Evolutionary conservation across 2,329 filamentous ascomycete genomes (phyloP), one percentile per base, ranked within the genome.

Genomic region (Fusarium sp.): DNA sequence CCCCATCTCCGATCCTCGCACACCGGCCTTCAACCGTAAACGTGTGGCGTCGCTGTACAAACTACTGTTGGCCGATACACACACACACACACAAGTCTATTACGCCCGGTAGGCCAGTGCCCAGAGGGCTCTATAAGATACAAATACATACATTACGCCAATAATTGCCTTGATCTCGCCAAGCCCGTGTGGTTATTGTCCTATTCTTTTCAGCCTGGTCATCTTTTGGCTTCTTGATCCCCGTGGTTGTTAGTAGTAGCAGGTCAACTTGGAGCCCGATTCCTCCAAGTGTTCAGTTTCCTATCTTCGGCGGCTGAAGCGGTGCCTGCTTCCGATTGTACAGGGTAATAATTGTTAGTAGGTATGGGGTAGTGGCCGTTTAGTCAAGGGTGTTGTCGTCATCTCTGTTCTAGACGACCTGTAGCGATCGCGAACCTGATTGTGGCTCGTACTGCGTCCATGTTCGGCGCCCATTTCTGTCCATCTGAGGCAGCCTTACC

Each of bases 391-490:
- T 44, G 22, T 44, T 44, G 10, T 31, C 24, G 49, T 52, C 18
- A 52, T 52, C n/a, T 52, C 38, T 24, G 49, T 34, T 52, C 49
- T 3, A 52, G 14, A 38, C 38, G 49, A 43, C 38, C 49, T 52
- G 38, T 52, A 5, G 49, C 26, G 38, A 52, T 52, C 26, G 49
- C 38, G 15, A 52, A 52, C 0, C 38, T 1, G 48, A 51, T 17
- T 14, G 48, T 40, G 6, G 48, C 36, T 15, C 36, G 48, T 9
- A 51, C 36, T 2, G 53, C 44, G 0, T 57, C 36, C 15, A 57
- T 26, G 36, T 57, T 28, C 3, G 44, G 38, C 11, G 34, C 36
- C 53, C 36, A 57, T 22, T 49, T n/a, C 4, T 34, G 36, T 5
- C 44, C 36, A 9, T 57, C 53, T 34, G 53, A 57, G 26, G 15